Percentiles rank a stretch among this genome's conserved stretches.
phyloP scores from a whole-genome alignment of 345 rosid genomes.

The Gynandropsis gynandra region DNA sequence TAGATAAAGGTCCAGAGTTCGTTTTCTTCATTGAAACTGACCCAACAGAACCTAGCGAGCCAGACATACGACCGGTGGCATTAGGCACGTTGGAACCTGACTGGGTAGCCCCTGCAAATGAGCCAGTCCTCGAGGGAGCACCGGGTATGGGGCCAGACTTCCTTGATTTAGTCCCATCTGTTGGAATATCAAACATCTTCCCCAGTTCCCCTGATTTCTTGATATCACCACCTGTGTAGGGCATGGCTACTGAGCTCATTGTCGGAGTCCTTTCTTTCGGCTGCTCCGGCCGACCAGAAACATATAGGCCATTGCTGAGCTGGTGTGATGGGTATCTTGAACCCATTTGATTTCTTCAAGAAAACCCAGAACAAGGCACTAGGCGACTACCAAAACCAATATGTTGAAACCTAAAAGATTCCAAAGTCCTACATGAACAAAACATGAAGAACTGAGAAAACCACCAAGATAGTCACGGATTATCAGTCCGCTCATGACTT shows the following conservation, averaged over 20 bases:
- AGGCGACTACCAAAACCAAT: slow-evolving; percentile 10
- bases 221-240: slow-evolving; percentile 95
- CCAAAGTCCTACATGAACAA: too few species aligned
- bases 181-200: slow-evolving; percentile 93
- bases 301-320: slow-evolving; percentile 94
- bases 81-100: slow-evolving; percentile 83
- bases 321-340: slow-evolving; percentile 93
- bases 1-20: slow-evolving; percentile 88
- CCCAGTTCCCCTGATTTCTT: slow-evolving; percentile 96
- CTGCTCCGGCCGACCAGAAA: slow-evolving; percentile 96
- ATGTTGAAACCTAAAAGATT: slow-evolving; percentile 5
- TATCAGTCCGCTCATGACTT: too few species aligned
- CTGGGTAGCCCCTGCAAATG: slow-evolving; percentile 82
- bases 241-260: slow-evolving; percentile 91
- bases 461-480: too few species aligned
- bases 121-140: slow-evolving; percentile 76
- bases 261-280: slow-evolving; percentile 89
- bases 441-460: too few species aligned
- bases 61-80: slow-evolving; percentile 77
- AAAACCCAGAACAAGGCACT: slow-evolving; percentile 12
- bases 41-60: slow-evolving; percentile 57
- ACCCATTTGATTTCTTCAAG: slow-evolving; percentile 53
- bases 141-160: slow-evolving; percentile 90
- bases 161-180: slow-evolving; percentile 86
- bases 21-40: slow-evolving; percentile 86